Conservation (phyloP, 2,329 filamentous ascomycete genomes). For the Ilyonectria destructans region DNA sequence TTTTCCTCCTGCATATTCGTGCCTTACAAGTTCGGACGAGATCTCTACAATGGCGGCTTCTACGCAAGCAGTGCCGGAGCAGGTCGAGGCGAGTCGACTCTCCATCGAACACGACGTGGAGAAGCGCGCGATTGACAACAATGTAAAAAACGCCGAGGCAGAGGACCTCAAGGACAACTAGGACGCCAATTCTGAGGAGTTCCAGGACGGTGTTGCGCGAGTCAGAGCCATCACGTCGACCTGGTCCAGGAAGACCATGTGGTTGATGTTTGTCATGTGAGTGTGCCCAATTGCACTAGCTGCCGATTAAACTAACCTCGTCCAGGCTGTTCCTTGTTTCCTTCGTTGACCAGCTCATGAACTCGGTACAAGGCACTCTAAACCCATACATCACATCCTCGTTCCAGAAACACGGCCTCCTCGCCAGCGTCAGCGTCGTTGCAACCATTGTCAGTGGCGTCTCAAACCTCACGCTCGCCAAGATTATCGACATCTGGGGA, state of each 20-base stretch:
- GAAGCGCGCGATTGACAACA: slow-evolving; percentile 34
- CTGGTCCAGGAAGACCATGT: slow-evolving; percentile 55
- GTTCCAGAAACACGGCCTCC: too few species aligned
- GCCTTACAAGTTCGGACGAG: neutral
- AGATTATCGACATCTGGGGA: slow-evolving; percentile 66
- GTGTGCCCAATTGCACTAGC: slow-evolving; percentile 39
- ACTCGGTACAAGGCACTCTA: slow-evolving; percentile 63
- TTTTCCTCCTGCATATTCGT: neutral
- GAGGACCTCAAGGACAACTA: slow-evolving; percentile 39
- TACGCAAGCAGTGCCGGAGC: neutral
- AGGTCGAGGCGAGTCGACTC: neutral
- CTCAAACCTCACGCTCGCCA: slow-evolving; percentile 61
- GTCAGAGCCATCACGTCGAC: slow-evolving; percentile 59
- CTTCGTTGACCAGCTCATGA: slow-evolving; percentile 58
- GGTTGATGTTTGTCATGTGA: slow-evolving; percentile 59
- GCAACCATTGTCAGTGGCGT: slow-evolving; percentile 62
- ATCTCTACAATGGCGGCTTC: neutral
- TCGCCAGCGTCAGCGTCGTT: slow-evolving; percentile 75
- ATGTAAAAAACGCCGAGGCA: slow-evolving; percentile 19
- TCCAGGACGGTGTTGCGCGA: slow-evolving; percentile 58
- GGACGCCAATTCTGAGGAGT: slow-evolving; percentile 46
- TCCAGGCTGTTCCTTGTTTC: slow-evolving; percentile 58
- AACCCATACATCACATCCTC: slow-evolving; percentile 77
- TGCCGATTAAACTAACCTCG: neutral
- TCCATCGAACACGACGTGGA: slow-evolving; percentile 25